Evolutionary conservation across 1,139 yeast species (phyloP), one percentile per base, ranked within the genome.

Genomic region (Lodderomyces oxycetoniae): DNA sequence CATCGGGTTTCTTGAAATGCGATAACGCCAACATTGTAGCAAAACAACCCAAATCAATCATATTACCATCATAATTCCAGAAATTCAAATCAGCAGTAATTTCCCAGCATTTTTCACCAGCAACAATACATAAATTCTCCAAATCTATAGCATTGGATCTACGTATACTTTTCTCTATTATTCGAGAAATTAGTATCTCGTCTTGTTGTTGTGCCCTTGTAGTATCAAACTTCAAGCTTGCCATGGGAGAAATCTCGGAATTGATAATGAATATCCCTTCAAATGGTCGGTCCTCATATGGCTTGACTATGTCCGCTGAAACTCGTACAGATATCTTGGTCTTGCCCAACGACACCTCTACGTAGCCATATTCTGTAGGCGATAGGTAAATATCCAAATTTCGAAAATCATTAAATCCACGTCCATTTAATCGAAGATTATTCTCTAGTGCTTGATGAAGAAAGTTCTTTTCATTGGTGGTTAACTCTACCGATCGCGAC

Each of bases 91-190:
- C 97, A 0, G 94, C 96, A 37, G 93, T 70, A 12, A 91, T 67
- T 39, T 78, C 71, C 98, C 98, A 91, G 49, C 94, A 89, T 46
- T 86, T 80, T 39, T 79, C 74, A 1, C 97, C 97, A 0, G 96
- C 95, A 17, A 85, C 76, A 32, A 91, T 86, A 62, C 97, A 89
- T 35, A 91, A 63, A 39, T 87, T 78, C 53, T 91, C 98, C 32
- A 89, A 70, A 58, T 91, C 98, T 31, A 91, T 65, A 0, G 97
- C 95, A 44, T 84, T 84, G 1, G 96, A 84, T 49, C 96, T 69
- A 48, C 95, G 71, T 35, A 91, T 82, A 1, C 96, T 89, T 54
- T 89, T 91, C 52, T 91, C 98, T 34, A 91, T 79, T 38, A 88
- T 68, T 50, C 97, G 64, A 10, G 89, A 72, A 22, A 88, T 78